Conservation (phyloP, 306 rosid species). For the Lupinus albus region DNA sequence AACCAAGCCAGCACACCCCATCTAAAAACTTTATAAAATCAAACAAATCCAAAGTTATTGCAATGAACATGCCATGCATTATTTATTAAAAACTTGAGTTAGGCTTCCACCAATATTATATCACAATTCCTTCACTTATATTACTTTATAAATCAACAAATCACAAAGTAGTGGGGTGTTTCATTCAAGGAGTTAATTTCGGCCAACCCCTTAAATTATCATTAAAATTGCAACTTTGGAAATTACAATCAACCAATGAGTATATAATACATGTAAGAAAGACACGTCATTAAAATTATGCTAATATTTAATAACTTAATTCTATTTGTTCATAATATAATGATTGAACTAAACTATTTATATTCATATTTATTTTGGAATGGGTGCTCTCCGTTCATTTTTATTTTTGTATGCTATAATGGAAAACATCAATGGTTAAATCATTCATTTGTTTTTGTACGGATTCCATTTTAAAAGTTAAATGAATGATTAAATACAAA, state of each 20-base stretch:
- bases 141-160: constrained; percentile 34
- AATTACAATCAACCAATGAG: not conserved
- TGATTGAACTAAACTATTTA: too few species aligned
- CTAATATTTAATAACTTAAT: too few species aligned
- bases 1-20: constrained; percentile 14
- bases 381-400: too few species aligned
- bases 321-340: too few species aligned
- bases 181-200: constrained; percentile 37
- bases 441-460: too few species aligned
- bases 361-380: too few species aligned
- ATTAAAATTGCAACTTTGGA: not conserved
- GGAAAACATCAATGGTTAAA: too few species aligned
- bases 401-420: too few species aligned
- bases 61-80: constrained; percentile 38
- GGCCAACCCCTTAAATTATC: constrained; percentile 24
- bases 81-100: constrained; percentile 39
- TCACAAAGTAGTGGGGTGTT: constrained; percentile 37
- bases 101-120: constrained; percentile 22
- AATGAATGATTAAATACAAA: too few species aligned
- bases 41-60: constrained; percentile 36
- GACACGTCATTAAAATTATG: too few species aligned
- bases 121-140: constrained; percentile 29
- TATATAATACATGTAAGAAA: too few species aligned
- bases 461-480: too few species aligned
- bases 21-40: constrained; percentile 34